phyloP scores from a whole-genome alignment of 768 basidiomycete genomes.

The Glaciozyma antarctica region DNA sequence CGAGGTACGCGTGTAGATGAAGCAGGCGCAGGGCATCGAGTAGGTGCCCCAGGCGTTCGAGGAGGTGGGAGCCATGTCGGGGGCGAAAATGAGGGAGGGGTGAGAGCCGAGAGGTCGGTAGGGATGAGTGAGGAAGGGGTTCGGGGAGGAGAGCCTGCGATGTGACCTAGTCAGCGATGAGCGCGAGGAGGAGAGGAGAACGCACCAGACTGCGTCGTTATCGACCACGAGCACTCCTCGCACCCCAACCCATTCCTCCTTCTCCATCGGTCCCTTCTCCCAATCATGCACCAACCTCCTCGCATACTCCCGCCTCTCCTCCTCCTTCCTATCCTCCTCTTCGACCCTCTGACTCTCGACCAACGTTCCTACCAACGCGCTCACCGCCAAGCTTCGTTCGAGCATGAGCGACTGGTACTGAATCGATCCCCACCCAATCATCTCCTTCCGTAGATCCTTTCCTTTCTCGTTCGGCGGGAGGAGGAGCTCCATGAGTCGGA shows the following conservation, averaged over 20 bases:
- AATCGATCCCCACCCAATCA: constrained; percentile 29
- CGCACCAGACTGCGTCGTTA: constrained; percentile 32
- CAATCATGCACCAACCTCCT: constrained; percentile 20
- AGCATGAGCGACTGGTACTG: constrained; percentile 31
- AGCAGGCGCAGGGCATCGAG: constrained; percentile 29
- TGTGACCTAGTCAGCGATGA: not conserved
- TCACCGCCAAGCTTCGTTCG: constrained; percentile 25
- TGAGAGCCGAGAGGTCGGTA: constrained; percentile 19
- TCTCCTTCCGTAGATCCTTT: not conserved
- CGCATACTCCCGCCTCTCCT: constrained; percentile 7
- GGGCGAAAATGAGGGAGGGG: constrained; percentile 28
- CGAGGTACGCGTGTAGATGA: constrained; percentile 29
- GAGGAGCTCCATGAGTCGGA: constrained; percentile 30
- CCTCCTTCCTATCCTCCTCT: constrained; percentile 2
- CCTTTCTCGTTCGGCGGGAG: constrained; percentile 4
- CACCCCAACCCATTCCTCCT: constrained; percentile 10
- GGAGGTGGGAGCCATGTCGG: constrained; percentile 24
- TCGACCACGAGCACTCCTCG: constrained; percentile 29
- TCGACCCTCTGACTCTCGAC: constrained; percentile 24
- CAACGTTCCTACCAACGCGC: constrained; percentile 19
- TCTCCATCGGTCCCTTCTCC: constrained; percentile 13
- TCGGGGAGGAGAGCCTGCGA: constrained; percentile 28
- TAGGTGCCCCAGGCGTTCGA: constrained; percentile 27
- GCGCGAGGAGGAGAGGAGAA: not conserved
- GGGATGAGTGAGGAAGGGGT: constrained; percentile 22